Evolutionary conservation across 2,329 filamentous ascomycete genomes (phyloP).

Genomic region (Epichloe aotearoae): DNA sequence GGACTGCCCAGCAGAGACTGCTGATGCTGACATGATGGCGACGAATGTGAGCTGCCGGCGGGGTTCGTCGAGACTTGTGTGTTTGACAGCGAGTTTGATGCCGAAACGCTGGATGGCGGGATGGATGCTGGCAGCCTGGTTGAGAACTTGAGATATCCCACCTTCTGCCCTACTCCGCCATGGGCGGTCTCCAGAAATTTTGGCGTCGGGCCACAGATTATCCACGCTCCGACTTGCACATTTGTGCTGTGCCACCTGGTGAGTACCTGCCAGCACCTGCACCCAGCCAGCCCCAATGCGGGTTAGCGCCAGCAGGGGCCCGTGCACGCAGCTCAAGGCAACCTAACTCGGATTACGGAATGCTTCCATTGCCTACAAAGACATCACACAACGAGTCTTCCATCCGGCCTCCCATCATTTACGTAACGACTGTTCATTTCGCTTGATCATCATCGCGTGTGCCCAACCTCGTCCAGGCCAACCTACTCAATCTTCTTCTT

Average conservation of each 20-base stretch:
- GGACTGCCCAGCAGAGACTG: conserved; percentile 23
- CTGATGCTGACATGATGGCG: conserved; percentile 31
- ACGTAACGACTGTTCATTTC: not conserved
- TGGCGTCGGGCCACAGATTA: conserved; percentile 26
- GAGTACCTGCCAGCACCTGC: conserved; percentile 5
- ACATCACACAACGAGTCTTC: conserved; percentile 2
- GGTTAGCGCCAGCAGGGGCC: conserved; percentile 16
- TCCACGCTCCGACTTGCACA: conserved; percentile 22
- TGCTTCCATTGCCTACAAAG: conserved; percentile 19
- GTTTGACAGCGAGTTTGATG: conserved; percentile 19
- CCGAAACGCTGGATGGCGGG: conserved; percentile 9
- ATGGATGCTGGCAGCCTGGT: conserved; percentile 15
- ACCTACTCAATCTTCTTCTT: not conserved
- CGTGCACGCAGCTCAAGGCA: conserved; percentile 27
- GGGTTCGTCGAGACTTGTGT: conserved; percentile 14
- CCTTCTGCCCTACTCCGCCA: conserved; percentile 26
- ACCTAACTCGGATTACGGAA: conserved; percentile 25
- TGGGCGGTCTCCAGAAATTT: conserved; percentile 24
- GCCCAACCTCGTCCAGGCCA: not conserved
- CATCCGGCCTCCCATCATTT: not conserved
- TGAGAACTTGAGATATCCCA: conserved; percentile 27
- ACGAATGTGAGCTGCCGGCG: conserved; percentile 23
- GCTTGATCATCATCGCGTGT: not conserved
- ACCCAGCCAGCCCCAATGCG: conserved; percentile 4
- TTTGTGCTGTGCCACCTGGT: not conserved